Evolutionary conservation across 345 rosid species (phyloP), one percentile per base, ranked within the genome.

Genomic region (Excoecaria agallocha): DNA sequence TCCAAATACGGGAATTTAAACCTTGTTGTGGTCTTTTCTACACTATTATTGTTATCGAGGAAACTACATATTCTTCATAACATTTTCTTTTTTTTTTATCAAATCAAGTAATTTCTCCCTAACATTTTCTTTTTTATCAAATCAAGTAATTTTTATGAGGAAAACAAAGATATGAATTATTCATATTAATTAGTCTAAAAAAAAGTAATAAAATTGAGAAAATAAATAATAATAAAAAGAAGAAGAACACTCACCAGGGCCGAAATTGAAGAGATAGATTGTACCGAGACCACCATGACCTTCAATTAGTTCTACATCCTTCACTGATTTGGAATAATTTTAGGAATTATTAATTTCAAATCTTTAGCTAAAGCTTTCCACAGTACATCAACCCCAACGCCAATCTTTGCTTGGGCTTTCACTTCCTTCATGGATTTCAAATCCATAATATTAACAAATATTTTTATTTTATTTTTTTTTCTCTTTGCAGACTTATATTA

Each of bases 251-350:
- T 78, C 38, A 82, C 84, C 84, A 0, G 78, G 71, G 71, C 81
- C 80, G 22, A 84, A 86, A 10, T 63, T 76, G 74, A 86, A 72
- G 69, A 76, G 84, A 17, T 73, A 38, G 41, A 82, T 68, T 4
- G 87, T 62, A 12, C 76, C 82, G 45, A 80, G 78, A 60, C 82
- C 77, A 38, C 83, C 87, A 72, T 82, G 84, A 56, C 86, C 89
- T 80, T 84, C 85, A 54, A 82, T 68, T 9, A 80, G 39, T 22
- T 77, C 38, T 9, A 60, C 82, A 50, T 76, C 76, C 68, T 76
- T 69, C 78, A 84, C 82, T 7, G 78, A 25, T 59, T 66, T 19
- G 83, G 87, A 13, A 74, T 39, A 63, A 73, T 25, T 22, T 35
- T 73, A 30, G 86, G 83, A 71, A 74, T 8, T 30, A 76, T 24